phyloP scores from a whole-genome alignment of 805 yeast species.

The Yamadazyma philogaea region DNA sequence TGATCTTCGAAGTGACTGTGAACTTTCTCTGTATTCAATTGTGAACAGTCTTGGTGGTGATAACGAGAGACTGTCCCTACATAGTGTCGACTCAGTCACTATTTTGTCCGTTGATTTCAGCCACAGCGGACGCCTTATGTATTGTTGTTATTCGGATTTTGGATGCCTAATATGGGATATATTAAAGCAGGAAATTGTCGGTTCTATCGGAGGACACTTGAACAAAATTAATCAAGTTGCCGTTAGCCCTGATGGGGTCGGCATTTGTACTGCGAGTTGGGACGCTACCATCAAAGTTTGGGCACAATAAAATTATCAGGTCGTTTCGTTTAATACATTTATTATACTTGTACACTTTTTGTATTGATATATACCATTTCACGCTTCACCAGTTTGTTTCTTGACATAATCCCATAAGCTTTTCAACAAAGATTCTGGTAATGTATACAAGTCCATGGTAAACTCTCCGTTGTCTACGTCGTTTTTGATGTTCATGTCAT shows the following conservation, averaged over 20 bases:
- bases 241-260: conserved; percentile 71
- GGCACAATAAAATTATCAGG: conserved; percentile 29
- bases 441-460: conserved; percentile 89
- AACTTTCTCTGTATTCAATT: conserved; percentile 47
- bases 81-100: conserved; percentile 35
- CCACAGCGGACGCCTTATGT: conserved; percentile 68
- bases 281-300: conserved; percentile 70
- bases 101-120: conserved; percentile 72
- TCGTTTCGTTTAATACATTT: background rate
- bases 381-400: conserved; percentile 50
- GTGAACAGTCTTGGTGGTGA: conserved; percentile 5
- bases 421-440: conserved; percentile 86
- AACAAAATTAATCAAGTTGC: conserved; percentile 61
- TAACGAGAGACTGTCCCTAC: conserved; percentile 5
- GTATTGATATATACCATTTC: conserved; percentile 4
- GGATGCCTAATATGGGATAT: conserved; percentile 79
- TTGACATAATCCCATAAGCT: conserved; percentile 93
- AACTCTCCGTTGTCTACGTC: conserved; percentile 97
- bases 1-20: conserved; percentile 77
- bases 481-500: conserved; percentile 93
- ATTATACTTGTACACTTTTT: conserved; percentile 7
- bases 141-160: conserved; percentile 71
- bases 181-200: conserved; percentile 61
- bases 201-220: conserved; percentile 54
- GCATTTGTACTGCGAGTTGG: conserved; percentile 78